These are phyloP conservation scores for Lepidium africanum DNA, from an alignment of 345 rosid genomes.

Conservation along the genomic window DNA sequence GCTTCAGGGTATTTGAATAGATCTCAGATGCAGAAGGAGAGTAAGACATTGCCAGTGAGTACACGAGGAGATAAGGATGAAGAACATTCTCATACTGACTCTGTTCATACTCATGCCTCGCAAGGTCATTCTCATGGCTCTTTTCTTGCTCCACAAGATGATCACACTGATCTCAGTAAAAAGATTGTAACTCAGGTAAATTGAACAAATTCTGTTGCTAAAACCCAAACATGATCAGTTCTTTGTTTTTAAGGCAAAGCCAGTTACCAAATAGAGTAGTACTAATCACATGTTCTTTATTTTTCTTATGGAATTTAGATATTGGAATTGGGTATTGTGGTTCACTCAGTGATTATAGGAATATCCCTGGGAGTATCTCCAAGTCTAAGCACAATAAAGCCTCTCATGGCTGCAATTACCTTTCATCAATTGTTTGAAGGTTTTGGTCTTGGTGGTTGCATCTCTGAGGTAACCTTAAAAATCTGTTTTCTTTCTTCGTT, in stretches of 20 bases:
- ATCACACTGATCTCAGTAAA: constrained; percentile 24
- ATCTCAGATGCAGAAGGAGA: constrained; percentile 23
- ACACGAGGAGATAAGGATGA: neutral
- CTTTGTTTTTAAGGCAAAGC: neutral
- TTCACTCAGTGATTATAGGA: constrained; percentile 62
- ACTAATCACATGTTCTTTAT: neutral
- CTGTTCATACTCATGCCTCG: constrained; percentile 50
- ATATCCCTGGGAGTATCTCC: constrained; percentile 52
- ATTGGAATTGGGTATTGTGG: constrained; percentile 60
- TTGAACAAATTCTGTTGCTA: neutral
- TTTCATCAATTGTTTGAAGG: constrained; percentile 75
- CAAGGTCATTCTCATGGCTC: constrained; percentile 59
- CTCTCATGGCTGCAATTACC: constrained; percentile 47
- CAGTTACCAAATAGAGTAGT: neutral
- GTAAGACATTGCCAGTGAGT: constrained; percentile 17
- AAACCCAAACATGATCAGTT: neutral
- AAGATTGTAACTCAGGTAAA: constrained; percentile 33
- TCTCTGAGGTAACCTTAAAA: constrained; percentile 35
- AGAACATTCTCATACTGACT: constrained; percentile 28
- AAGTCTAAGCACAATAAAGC: constrained; percentile 37
- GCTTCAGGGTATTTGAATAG: constrained; percentile 39
- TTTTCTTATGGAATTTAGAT: constrained; percentile 23
- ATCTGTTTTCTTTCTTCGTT: neutral
- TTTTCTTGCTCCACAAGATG: constrained; percentile 14
- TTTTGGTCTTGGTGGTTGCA: constrained; percentile 67